Percentiles rank a stretch among this genome's conserved stretches.
Evolutionary conservation across 805 yeast genomes (phyloP).

Genomic region (Wickerhamomyces strasburgensis): DNA sequence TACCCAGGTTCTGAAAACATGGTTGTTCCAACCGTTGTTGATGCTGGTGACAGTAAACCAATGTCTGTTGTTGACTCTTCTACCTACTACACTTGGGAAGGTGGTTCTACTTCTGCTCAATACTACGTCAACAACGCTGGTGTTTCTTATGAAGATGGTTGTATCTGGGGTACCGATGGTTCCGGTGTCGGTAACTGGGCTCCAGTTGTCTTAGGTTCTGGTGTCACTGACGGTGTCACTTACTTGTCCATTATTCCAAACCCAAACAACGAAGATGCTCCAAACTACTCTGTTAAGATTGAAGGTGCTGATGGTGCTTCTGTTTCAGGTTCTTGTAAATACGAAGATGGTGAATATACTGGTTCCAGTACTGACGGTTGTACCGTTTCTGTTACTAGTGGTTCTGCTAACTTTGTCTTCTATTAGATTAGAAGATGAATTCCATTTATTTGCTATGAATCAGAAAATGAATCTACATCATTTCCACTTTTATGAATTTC

Average conservation of each 20-base stretch:
- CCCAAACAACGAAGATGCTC: conserved; percentile 73
- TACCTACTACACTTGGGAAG: conserved; percentile 77
- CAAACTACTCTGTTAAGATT: conserved; percentile 71
- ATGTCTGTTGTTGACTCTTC: conserved; percentile 78
- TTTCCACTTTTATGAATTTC: no score
- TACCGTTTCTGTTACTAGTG: conserved; percentile 62
- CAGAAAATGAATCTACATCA: no score
- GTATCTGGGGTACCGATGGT: conserved; percentile 85
- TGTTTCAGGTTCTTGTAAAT: conserved; percentile 67
- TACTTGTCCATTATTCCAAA: conserved; percentile 91
- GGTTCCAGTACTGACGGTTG: conserved; percentile 73
- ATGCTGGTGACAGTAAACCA: conserved; percentile 58
- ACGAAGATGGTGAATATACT: conserved; percentile 70
- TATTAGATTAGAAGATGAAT: conserved; percentile 28
- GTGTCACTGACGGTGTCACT: conserved; percentile 59
- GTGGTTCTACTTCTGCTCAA: conserved; percentile 84
- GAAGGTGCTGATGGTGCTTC: conserved; percentile 60
- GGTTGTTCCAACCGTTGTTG: conserved; percentile 86
- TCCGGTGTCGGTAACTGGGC: conserved; percentile 97
- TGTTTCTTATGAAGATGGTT: conserved; percentile 81
- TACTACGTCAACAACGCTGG: conserved; percentile 98
- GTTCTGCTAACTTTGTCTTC: conserved; percentile 58
- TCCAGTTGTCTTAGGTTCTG: conserved; percentile 92
- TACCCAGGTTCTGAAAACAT: conserved; percentile 99
- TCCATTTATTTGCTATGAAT: no score